Evolutionary conservation across 805 yeast species (phyloP), one percentile per base, ranked within the genome.

Genomic region (Candida takata): DNA sequence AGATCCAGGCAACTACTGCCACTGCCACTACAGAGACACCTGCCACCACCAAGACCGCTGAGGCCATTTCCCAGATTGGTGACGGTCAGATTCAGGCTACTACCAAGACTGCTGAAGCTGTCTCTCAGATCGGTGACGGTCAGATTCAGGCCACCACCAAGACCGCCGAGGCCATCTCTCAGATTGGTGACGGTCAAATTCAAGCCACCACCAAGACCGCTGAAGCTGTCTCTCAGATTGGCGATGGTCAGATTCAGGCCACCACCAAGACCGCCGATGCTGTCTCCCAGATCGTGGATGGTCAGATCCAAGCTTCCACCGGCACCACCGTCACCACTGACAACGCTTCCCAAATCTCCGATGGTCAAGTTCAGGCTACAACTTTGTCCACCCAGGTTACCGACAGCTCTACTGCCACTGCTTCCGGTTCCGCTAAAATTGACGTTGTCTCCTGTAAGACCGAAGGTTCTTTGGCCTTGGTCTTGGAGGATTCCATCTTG

Each of bases 181-280:
- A 64, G 51, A 67, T 67, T 41, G 57, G 61, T 34, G 75, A 70
- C 42, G 74, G 74, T 40, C 71, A 68, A 49, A 61, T 65, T 39
- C 48, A 44, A 30, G 41, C 49, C 3, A 14, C 36, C 29, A 34
- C 41, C 16, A 21, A 24, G 27, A 29, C 31, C 9, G 27, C 37
- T 10, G 53, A 49, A 37, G 47, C 48, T 29, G 36, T 48, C 34
- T 52, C 59, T 23, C 51, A 52, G 49, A 44, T 45, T 34, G 43
- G 50, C 43, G 54, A 76, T 46, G 81, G 81, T 54, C 81, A 75
- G 61, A 64, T 74, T 50, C 80, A 64, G 51, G 67, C 67, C 36
- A 57, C 70, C 29, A 55, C 71, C 28, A 43, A 65, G 27, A 46
- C 66, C 13, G 44, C 55, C 25, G 42, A 63, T 16, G 41, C 47